Evolutionary conservation across 306 rosid genomes (phyloP), one percentile per base, ranked within the genome.

Genomic region (Styphnolobium japonicum): DNA sequence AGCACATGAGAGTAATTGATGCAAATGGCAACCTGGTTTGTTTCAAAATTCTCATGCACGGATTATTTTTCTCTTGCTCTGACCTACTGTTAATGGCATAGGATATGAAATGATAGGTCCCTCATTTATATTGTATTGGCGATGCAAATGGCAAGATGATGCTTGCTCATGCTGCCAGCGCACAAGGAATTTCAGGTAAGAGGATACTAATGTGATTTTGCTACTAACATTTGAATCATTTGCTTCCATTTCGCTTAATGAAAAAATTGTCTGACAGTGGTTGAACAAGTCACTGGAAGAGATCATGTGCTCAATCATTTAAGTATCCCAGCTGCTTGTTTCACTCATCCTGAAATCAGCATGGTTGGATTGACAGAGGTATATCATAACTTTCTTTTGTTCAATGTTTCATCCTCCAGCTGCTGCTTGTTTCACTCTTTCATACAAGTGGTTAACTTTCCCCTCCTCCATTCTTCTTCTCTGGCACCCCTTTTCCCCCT

Each of bases 161-260:
- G 97, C 89, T 92, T 82, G 94, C 97, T 77, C 94, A 92, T 86
- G 94, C 92, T 65, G 97, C 91, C 67, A 92, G 92, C 43, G 97
- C 97, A 53, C 97, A 91, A 80, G 94, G 97, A 74, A 91, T 91
- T 81, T 88, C 92, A 67, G 92, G 91, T 85, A 56, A 56, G 64
- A 37, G 52, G 42, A 25, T 19, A 31, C 65, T 40, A 18, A 45
- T 21, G 45, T 22, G 45, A 51, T 11, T 66, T 73, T 48, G 15
- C 45, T 23, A 5, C 27, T 22, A 21, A 45, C 42, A 36, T 61
- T 58, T 71, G 51, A 76, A 48, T n/a, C 49, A 4, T 52, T 56
- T 53, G 42, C 84, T 58, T 29, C 72, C 51, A 15, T 42, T 78
- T 36, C 25, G 31, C 15, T n/a, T 5, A 57, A 33, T 55, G 19